Percentiles rank a stretch among this genome's conserved stretches.
These are phyloP conservation scores for Psilocybe cubensis DNA, from an alignment of 768 basidiomycete species.

Conservation along the genomic window DNA sequence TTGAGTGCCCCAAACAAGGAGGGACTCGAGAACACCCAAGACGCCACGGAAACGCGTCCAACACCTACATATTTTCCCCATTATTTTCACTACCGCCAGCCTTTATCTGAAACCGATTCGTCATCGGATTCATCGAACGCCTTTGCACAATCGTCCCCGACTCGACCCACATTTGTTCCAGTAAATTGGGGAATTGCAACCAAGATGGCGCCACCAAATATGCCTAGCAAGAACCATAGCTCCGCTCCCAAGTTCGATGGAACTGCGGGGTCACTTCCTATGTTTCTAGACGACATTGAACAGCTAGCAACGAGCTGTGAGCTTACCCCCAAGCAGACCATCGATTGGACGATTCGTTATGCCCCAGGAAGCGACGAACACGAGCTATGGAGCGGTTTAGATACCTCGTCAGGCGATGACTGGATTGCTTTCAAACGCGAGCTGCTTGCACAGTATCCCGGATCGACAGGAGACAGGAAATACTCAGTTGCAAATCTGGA, in stretches of 20 bases:
- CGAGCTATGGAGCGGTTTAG: slow-evolving; percentile 1
- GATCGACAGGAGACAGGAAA: slow-evolving; percentile 4
- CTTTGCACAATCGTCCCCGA: neutral
- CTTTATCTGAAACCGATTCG: neutral
- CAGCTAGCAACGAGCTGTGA: neutral
- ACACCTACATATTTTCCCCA: neutral
- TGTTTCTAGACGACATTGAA: slow-evolving; percentile 11
- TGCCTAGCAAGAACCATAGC: slow-evolving; percentile 6
- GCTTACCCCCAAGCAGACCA: slow-evolving; percentile 1
- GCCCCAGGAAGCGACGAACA: slow-evolving; percentile 1
- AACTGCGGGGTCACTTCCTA: neutral
- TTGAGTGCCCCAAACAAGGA: neutral
- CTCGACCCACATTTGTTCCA: neutral
- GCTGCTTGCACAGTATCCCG: slow-evolving; percentile 6
- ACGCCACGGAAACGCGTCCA: neutral
- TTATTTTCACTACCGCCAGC: neutral
- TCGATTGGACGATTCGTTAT: slow-evolving; percentile 14
- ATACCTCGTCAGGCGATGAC: neutral
- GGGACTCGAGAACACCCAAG: neutral
- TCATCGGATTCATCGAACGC: neutral
- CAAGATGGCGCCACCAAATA: neutral
- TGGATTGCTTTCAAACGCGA: slow-evolving; percentile 11
- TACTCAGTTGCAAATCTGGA: slow-evolving; percentile 8
- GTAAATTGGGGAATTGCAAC: neutral
- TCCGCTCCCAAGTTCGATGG: slow-evolving; percentile 18